Conservation (phyloP, 768 basidiomycete species). For the Tremella yokohamensis region DNA sequence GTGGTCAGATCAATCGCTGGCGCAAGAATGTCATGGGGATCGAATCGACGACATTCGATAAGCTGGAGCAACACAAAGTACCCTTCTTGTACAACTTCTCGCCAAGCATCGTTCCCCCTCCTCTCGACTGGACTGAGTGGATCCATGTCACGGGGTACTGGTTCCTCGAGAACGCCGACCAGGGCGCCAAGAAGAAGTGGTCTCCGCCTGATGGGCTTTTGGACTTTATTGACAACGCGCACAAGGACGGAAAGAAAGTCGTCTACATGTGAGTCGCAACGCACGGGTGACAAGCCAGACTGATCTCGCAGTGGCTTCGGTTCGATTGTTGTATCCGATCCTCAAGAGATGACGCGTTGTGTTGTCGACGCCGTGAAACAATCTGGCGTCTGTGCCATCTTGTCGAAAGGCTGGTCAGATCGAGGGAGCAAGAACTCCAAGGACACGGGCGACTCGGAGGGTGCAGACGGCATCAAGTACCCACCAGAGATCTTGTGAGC, state of each 20-base stretch:
- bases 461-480: conserved; percentile 44
- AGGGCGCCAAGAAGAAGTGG: conserved; percentile 69
- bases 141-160: conserved; percentile 78
- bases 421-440: conserved; percentile 57
- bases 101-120: conserved; percentile 81
- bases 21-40: conserved; percentile 71
- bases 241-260: conserved; percentile 72
- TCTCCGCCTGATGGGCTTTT: conserved; percentile 73
- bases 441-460: conserved; percentile 55
- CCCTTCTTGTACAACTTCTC: conserved; percentile 98
- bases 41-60: conserved; percentile 79
- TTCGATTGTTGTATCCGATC: conserved; percentile 94
- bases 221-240: conserved; percentile 76
- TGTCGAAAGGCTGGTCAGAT: conserved; percentile 98
- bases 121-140: conserved; percentile 98
- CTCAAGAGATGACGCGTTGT: conserved; percentile 82
- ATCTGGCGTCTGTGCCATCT: conserved; percentile 83
- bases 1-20: conserved; percentile 94
- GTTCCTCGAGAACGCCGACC: conserved; percentile 91
- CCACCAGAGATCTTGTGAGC: conserved; percentile 41
- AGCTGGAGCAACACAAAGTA: conserved; percentile 94
- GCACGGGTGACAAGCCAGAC: neutral
- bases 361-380: conserved; percentile 82
- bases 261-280: conserved; percentile 66
- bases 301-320: conserved; percentile 65